These are phyloP conservation scores for Echria macrotheca DNA, from an alignment of 495 filamentous ascomycete species.

Conservation along the genomic window DNA sequence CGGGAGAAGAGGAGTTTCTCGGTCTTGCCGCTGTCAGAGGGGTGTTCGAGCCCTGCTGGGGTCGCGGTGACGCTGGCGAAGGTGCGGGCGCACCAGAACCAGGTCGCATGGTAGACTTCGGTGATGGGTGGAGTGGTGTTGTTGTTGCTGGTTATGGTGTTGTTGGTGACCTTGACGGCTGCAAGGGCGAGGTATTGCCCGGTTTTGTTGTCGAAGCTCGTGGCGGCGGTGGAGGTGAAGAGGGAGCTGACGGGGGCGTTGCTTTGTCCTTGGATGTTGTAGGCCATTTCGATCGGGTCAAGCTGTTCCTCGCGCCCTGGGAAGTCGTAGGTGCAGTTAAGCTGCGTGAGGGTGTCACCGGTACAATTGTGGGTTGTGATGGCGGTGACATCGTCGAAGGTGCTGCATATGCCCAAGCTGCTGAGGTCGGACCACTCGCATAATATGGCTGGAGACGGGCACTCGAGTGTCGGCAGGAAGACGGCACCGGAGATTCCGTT, in stretches of 20 bases:
- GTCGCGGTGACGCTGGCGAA: not conserved
- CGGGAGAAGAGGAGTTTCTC: no score
- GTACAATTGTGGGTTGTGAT: not conserved
- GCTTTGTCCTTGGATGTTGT: not conserved
- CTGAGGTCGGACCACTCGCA: slow-evolving; percentile 9
- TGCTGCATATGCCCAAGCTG: slow-evolving; percentile 5
- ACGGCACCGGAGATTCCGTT: slow-evolving; percentile 8
- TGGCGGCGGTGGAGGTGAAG: not conserved
- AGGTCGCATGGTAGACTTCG: not conserved
- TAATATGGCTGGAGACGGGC: slow-evolving; percentile 7
- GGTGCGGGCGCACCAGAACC: not conserved
- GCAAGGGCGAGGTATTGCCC: not conserved
- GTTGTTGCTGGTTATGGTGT: not conserved
- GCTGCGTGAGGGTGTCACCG: not conserved
- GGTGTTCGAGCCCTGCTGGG: not conserved
- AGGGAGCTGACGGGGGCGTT: not conserved
- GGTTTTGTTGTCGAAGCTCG: not conserved
- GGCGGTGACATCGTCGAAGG: not conserved
- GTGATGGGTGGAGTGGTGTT: not conserved
- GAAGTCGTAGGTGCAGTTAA: not conserved
- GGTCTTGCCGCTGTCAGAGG: not conserved
- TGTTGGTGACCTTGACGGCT: not conserved
- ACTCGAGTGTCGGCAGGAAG: not conserved
- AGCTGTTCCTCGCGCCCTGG: not conserved
- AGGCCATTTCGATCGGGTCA: not conserved